phyloP scores from a whole-genome alignment of 805 yeast genomes.

The Lipomyces kockii region DNA sequence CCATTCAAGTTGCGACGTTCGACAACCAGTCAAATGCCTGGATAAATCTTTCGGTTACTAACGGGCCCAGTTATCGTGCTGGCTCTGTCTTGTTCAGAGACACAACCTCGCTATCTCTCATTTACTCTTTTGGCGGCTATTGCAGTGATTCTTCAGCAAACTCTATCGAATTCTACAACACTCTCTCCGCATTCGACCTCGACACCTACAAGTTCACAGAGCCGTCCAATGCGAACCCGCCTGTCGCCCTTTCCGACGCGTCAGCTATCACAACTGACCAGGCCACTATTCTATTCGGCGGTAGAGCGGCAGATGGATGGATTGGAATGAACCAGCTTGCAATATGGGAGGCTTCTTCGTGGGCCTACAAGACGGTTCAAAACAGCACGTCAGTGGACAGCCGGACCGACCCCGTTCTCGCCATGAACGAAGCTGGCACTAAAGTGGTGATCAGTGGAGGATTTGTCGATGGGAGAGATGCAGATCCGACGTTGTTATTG shows the following conservation, averaged over 20 bases:
- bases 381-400: constrained; percentile 52
- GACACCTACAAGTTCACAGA: constrained; percentile 11
- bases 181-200: constrained; percentile 24
- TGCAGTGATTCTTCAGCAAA: constrained; percentile 17
- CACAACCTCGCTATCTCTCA: constrained; percentile 11
- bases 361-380: constrained; percentile 59
- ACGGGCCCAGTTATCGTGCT: constrained; percentile 13
- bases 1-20: constrained; percentile 18
- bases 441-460: constrained; percentile 68
- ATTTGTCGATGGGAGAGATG: constrained; percentile 46
- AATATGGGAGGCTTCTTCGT: constrained; percentile 64
- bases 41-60: background rate
- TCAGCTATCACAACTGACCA: constrained; percentile 34
- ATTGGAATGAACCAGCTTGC: constrained; percentile 75
- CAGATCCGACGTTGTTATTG: constrained; percentile 52
- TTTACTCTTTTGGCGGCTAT: constrained; percentile 34
- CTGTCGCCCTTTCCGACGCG: constrained; percentile 41
- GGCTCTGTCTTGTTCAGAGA: constrained; percentile 24
- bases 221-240: constrained; percentile 34
- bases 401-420: constrained; percentile 56
- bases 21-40: constrained; percentile 12
- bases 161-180: constrained; percentile 14
- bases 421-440: constrained; percentile 55
- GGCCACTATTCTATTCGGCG: constrained; percentile 58
- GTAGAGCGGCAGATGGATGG: constrained; percentile 67